Evolutionary conservation across 805 yeast genomes (phyloP).

Genomic region (Ogataea pilisensis): DNA sequence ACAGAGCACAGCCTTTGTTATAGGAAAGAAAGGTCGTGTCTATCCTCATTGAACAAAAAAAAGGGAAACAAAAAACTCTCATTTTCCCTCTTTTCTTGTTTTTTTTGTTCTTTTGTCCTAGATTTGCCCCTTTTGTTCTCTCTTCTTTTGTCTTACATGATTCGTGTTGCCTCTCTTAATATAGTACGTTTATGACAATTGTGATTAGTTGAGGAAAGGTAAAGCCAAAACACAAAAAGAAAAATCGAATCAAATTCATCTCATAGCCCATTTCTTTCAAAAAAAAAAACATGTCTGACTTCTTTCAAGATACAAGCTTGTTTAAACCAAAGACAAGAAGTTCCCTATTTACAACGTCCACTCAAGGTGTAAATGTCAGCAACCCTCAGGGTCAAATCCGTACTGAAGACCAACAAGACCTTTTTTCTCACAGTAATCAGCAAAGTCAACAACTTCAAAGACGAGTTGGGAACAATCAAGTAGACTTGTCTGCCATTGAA

Average conservation of each 20-base stretch:
- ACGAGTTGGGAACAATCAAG: no score
- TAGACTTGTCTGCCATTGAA: no score
- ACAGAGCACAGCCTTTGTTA: no score
- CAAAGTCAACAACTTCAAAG: no score
- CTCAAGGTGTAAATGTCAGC: neutral
- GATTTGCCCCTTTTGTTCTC: neutral
- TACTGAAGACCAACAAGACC: neutral
- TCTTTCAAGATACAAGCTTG: slow-evolving; percentile 2
- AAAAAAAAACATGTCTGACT: slow-evolving; percentile 2
- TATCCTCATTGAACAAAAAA: no score
- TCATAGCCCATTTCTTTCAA: no score
- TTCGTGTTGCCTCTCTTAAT: no score
- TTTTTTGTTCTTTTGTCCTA: no score
- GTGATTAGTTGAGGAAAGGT: no score
- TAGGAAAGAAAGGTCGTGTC: no score
- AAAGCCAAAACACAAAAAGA: neutral
- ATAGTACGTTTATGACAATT: no score
- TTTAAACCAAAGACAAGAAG: slow-evolving; percentile 4
- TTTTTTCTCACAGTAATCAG: neutral
- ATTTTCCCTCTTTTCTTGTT: neutral
- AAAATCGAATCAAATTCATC: neutral
- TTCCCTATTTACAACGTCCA: slow-evolving; percentile 1
- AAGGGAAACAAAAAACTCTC: neutral
- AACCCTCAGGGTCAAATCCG: neutral
- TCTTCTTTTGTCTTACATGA: neutral